Evolutionary conservation across 2,329 filamentous ascomycete genomes (phyloP).

Genomic region (Exophiala bonariae): DNA sequence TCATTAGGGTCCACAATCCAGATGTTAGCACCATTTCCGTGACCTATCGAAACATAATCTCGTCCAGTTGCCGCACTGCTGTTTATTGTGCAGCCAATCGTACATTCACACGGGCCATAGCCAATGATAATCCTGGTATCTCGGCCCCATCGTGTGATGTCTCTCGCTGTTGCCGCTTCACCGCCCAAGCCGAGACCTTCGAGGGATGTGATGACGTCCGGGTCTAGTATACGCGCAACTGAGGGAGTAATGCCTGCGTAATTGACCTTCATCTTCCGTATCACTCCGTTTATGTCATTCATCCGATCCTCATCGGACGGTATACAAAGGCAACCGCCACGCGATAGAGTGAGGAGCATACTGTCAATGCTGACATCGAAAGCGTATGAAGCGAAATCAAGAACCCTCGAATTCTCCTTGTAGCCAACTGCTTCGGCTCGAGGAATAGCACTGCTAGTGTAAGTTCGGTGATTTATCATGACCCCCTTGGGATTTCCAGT

Average conservation of each 20-base stretch:
- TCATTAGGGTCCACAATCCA: conserved; percentile 44
- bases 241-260: conserved; percentile 60
- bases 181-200: conserved; percentile 39
- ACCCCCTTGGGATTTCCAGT: conserved; percentile 34
- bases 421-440: conserved; percentile 52
- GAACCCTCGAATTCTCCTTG: conserved; percentile 29
- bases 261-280: conserved; percentile 53
- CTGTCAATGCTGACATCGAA: conserved; percentile 48
- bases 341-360: conserved; percentile 37
- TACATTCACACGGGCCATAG: conserved; percentile 45
- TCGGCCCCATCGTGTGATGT: conserved; percentile 28
- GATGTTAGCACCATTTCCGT: conserved; percentile 35
- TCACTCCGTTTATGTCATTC: conserved; percentile 49
- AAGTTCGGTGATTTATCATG: conserved; percentile 35
- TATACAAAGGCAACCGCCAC: conserved; percentile 50
- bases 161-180: conserved; percentile 27
- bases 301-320: conserved; percentile 44
- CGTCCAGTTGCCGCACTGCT: conserved; percentile 35
- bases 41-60: conserved; percentile 41
- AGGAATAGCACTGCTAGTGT: conserved; percentile 39
- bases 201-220: conserved; percentile 45
- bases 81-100: conserved; percentile 42
- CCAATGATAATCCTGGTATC: conserved; percentile 47
- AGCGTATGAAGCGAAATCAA: conserved; percentile 46
- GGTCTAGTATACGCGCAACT: conserved; percentile 52